Percentiles rank a stretch among this genome's conserved stretches.
Conservation (phyloP, 495 filamentous ascomycete species). For the Astrocystis sublimbata region DNA sequence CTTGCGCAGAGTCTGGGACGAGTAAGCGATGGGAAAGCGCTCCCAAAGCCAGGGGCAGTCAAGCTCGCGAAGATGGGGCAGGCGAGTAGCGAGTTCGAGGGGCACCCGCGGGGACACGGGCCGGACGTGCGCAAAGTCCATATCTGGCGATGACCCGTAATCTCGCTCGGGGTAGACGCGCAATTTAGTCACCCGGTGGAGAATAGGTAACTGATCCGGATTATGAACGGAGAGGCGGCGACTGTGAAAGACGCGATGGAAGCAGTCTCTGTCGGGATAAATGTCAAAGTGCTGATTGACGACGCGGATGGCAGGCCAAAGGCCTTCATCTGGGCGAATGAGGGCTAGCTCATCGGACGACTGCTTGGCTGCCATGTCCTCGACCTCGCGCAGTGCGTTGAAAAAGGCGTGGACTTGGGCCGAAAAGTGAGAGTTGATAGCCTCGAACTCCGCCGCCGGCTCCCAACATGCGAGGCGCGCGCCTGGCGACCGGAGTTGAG, state of each 20-base stretch:
- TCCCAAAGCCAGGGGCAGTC: slow-evolving; percentile 32
- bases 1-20: slow-evolving; percentile 19
- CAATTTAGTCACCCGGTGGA: slow-evolving; percentile 22
- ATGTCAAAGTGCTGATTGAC: slow-evolving; percentile 25
- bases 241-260: slow-evolving; percentile 27
- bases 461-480: slow-evolving; percentile 28
- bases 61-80: slow-evolving; percentile 16
- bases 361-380: slow-evolving; percentile 15
- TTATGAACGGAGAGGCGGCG: slow-evolving; percentile 26
- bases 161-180: slow-evolving; percentile 17
- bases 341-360: slow-evolving; percentile 2
- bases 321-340: slow-evolving; percentile 13
- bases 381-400: slow-evolving; percentile 24
- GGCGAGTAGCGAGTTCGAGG: slow-evolving; percentile 22
- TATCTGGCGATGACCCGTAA: neutral
- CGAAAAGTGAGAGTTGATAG: slow-evolving; percentile 29
- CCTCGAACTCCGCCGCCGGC: slow-evolving; percentile 25
- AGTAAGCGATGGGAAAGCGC: slow-evolving; percentile 23
- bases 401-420: slow-evolving; percentile 33
- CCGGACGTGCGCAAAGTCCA: slow-evolving; percentile 16
- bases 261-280: slow-evolving; percentile 23
- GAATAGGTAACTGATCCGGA: slow-evolving; percentile 19
- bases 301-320: slow-evolving; percentile 15
- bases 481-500: slow-evolving; percentile 24
- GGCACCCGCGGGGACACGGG: slow-evolving; percentile 24